Evolutionary conservation across 805 yeast genomes (phyloP).

Genomic region (Cyberlindnera lachancei): DNA sequence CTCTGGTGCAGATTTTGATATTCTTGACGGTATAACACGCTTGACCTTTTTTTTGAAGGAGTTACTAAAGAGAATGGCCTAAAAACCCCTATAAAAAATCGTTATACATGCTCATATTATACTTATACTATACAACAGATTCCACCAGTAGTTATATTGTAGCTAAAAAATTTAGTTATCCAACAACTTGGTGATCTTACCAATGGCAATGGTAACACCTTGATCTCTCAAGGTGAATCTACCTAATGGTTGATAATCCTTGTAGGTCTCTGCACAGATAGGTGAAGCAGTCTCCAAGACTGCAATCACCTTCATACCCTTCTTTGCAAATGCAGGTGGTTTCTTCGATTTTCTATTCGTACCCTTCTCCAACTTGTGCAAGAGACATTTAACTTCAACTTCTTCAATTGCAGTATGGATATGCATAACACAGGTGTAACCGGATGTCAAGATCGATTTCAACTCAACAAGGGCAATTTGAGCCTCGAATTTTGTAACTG

Average conservation of each 20-base stretch:
- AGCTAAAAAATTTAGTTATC: too few species aligned
- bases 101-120: too few species aligned
- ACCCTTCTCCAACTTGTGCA: conserved; percentile 93
- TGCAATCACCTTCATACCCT: conserved; percentile 98
- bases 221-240: conserved; percentile 98
- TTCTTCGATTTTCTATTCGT: conserved; percentile 94
- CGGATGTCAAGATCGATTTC: conserved; percentile 88
- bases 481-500: conserved; percentile 87
- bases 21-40: conserved; percentile 63
- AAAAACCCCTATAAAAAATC: too few species aligned
- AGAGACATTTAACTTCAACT: conserved; percentile 69
- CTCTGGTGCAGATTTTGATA: conserved; percentile 63
- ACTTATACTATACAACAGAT: too few species aligned
- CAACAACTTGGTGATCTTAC: conserved; percentile 88
- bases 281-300: conserved; percentile 79
- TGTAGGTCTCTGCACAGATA: conserved; percentile 89
- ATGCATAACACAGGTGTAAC: conserved; percentile 98
- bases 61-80: too few species aligned
- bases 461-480: conserved; percentile 96
- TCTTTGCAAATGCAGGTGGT: conserved; percentile 97
- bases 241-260: conserved; percentile 92
- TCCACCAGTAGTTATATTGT: too few species aligned
- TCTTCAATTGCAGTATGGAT: conserved; percentile 98
- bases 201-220: conserved; percentile 97
- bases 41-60: too few species aligned